These are phyloP conservation scores for Chenopodium formosanum DNA, from an alignment of 148 eudicot genomes.

Conservation along the genomic window DNA sequence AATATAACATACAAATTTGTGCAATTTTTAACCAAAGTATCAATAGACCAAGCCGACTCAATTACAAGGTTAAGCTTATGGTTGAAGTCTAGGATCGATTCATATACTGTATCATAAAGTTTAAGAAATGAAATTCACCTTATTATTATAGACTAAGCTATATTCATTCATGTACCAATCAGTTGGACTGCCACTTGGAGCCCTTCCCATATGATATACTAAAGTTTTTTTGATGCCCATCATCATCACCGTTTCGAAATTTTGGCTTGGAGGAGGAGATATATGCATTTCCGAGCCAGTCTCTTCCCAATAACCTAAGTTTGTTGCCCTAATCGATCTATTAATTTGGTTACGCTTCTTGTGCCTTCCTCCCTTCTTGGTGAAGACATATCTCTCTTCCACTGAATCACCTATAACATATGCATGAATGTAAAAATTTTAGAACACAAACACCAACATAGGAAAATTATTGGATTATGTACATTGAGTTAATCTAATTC, in stretches of 20 bases:
- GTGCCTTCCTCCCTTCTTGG: conserved; percentile 28
- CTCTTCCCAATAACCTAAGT: conserved; percentile 40
- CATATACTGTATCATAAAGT: too few species aligned
- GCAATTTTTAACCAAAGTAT: not conserved
- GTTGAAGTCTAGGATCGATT: too few species aligned
- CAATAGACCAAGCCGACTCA: too few species aligned
- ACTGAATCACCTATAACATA: conserved; percentile 28
- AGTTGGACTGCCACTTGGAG: conserved; percentile 38
- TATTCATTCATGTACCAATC: conserved; percentile 72
- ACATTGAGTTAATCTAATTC: too few species aligned
- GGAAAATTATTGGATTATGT: too few species aligned
- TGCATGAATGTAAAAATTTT: not conserved
- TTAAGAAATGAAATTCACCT: not conserved
- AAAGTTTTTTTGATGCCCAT: conserved; percentile 54
- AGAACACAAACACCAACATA: too few species aligned
- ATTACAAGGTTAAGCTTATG: too few species aligned
- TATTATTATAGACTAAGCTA: conserved; percentile 31
- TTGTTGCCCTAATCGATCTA: conserved; percentile 23
- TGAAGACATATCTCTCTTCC: conserved; percentile 42
- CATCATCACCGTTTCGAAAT: conserved; percentile 15
- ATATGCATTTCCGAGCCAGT: conserved; percentile 40
- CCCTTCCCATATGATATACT: conserved; percentile 33
- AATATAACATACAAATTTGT: not conserved
- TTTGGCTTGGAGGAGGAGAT: conserved; percentile 21
- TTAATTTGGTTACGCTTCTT: conserved; percentile 18